phyloP scores from a whole-genome alignment of 164 flowering plant species.

The Dillenia suffruticosa region DNA sequence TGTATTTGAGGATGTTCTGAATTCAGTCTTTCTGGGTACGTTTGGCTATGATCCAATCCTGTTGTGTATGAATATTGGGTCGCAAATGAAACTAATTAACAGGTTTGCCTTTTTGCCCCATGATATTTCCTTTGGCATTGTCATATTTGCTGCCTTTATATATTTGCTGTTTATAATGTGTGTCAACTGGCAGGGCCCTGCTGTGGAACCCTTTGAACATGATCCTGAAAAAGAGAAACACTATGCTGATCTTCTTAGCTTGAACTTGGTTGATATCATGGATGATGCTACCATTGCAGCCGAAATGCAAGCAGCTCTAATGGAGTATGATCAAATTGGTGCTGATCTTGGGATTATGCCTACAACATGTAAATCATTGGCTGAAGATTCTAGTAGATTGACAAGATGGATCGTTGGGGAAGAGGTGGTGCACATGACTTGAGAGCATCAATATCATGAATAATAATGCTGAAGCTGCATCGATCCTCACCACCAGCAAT shows the following conservation, averaged over 20 bases:
- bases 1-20: too few relatives aligned
- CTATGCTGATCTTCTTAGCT: constrained; percentile 50
- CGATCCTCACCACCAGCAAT: too few relatives aligned
- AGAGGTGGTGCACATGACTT: constrained; percentile 35
- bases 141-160: neutral
- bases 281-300: constrained; percentile 48
- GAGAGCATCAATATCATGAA: too few relatives aligned
- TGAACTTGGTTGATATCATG: constrained; percentile 28
- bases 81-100: too few relatives aligned
- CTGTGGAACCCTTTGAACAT: constrained; percentile 59
- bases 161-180: neutral
- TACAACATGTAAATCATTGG: constrained; percentile 42
- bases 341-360: constrained; percentile 68
- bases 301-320: constrained; percentile 74
- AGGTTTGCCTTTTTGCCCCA: neutral
- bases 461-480: too few relatives aligned
- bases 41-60: too few relatives aligned
- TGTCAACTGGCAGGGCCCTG: constrained; percentile 49
- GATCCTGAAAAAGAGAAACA: constrained; percentile 71
- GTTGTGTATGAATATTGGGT: too few relatives aligned
- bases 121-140: neutral
- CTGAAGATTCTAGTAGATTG: constrained; percentile 65
- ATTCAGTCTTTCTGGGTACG: too few relatives aligned
- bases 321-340: constrained; percentile 58
- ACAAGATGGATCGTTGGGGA: constrained; percentile 79